Evolutionary conservation across 805 yeast genomes (phyloP), one percentile per base, ranked within the genome.

Genomic region (Teunomyces aglyptinius): DNA sequence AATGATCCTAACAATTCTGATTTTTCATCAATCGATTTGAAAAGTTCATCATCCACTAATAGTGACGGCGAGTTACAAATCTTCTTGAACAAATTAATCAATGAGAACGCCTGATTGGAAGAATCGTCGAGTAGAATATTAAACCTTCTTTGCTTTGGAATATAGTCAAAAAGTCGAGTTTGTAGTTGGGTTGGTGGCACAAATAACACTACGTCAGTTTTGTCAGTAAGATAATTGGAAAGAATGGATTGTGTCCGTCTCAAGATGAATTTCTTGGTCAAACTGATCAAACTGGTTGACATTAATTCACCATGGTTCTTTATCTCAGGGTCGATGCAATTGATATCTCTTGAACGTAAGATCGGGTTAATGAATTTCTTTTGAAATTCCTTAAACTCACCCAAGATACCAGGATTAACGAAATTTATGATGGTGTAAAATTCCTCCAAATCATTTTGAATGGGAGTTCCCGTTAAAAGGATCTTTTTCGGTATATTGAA

Each of bases 371-470:
- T 80, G 57, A 60, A 91, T 4, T 72, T 72, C 51, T 76, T 78
- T 55, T 84, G 87, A 59, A 87, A 79, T 13, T 68, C 63, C 19
- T 77, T 70, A 47, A 78, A 76, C 1, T 73, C 68, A 0, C 96
- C 96, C 20, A 94, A 68, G 1, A 86, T 68, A 0, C 91, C 92
- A 0, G 97, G 97, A 57, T 89, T 90, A 10, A 89, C 70, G 60
- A 92, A 92, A 58, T 89, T 86, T 5, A 85, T 79, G 56, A 94
- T 81, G 7, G 86, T 83, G 64, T 72, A 89, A 61, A 88, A 92
- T 60, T 94, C 99, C 2, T 68, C 69, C 41, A 94, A 75, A 62
- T 94, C 96, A 65, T 94, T 94, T 60, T 94, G 99, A 29, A 94
- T 89, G 0, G 96, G 97, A 0, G 97, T 89, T 0, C 97, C 99